Base-by-base conservation (phyloP, 192 early-diverging fungal genomes). In the Podila minutissima region DNA sequence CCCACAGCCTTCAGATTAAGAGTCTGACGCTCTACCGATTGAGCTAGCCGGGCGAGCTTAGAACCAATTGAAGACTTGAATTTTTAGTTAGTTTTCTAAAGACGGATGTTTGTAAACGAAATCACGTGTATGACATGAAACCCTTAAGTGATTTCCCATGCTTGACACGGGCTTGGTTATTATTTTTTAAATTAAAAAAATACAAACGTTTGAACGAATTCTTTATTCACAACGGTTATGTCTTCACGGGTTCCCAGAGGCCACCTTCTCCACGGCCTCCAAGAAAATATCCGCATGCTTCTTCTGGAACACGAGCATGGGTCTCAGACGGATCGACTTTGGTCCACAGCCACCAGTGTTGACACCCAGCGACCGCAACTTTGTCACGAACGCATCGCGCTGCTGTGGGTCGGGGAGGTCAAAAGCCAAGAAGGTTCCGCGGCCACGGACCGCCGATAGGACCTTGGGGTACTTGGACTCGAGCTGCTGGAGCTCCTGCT, bases 1-100 rank as follows among this genome's bases (percentile, higher is more conserved):
- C n/a, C n/a, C n/a, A n/a, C n/a, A n/a, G n/a, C n/a, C n/a, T n/a
- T n/a, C n/a, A n/a, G n/a, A n/a, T n/a, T n/a, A n/a, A n/a, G n/a
- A n/a, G n/a, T n/a, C n/a, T n/a, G n/a, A n/a, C n/a, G n/a, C n/a
- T 92, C 89, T 92, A 89, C 91, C 89, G 89, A 91, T 90, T 92
- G 91, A 89, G 88, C 88, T 89, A 87, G 82, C 88, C 86, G 84
- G 88, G 86, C 88, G 12, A 11, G 11, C 12, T 41, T 41, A 3
- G 38, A 41, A 55, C 22, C n/a, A n/a, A n/a, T n/a, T n/a, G n/a
- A n/a, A n/a, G n/a, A n/a, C n/a, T n/a, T n/a, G n/a, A n/a, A n/a
- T 41, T 41, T 11, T 41, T 1, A 3, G 6, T 41, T 13, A 13
- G 1, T 41, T 41, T 41, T 41, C 1, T 13, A 8, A 41, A 41